Conservation (phyloP, 2,329 filamentous ascomycete genomes). For the Fusarium sp. region DNA sequence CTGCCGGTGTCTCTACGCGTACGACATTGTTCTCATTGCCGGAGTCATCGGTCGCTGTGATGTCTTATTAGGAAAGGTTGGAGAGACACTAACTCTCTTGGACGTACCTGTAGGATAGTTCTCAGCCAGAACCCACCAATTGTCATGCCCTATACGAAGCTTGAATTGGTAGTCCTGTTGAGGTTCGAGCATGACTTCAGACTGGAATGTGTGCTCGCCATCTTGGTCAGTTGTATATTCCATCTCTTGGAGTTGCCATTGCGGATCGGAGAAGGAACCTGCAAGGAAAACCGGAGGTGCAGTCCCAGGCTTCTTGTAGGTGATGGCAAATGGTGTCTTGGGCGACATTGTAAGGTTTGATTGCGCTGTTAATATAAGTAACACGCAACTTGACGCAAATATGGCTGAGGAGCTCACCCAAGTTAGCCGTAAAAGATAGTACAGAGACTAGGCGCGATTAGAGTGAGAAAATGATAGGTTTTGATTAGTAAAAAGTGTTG, state of each 20-base stretch:
- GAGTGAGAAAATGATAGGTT: slow-evolving; percentile 5
- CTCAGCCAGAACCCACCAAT: slow-evolving; percentile 79
- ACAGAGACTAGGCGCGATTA: background rate
- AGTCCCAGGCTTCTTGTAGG: slow-evolving; percentile 69
- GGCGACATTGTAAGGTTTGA: slow-evolving; percentile 19
- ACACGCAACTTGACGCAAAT: background rate
- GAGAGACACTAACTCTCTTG: background rate
- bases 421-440: background rate
- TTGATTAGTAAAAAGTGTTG: slow-evolving; percentile 16
- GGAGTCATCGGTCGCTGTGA: slow-evolving; percentile 54
- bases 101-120: slow-evolving; percentile 67
- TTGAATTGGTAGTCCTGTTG: slow-evolving; percentile 78
- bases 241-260: slow-evolving; percentile 78
- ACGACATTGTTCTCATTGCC: slow-evolving; percentile 64
- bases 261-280: slow-evolving; percentile 73
- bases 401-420: background rate
- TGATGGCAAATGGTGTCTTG: slow-evolving; percentile 64
- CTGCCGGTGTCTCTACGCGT: slow-evolving; percentile 40
- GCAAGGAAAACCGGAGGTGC: slow-evolving; percentile 77
- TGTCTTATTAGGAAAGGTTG: slow-evolving; percentile 3
- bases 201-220: slow-evolving; percentile 69
- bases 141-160: slow-evolving; percentile 73
- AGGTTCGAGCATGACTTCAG: slow-evolving; percentile 64
- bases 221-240: slow-evolving; percentile 60
- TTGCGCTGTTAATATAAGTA: slow-evolving; percentile 18